Evolutionary conservation across 139 green algal genomes (phyloP).

Genomic region (Penium margaritaceum): DNA sequence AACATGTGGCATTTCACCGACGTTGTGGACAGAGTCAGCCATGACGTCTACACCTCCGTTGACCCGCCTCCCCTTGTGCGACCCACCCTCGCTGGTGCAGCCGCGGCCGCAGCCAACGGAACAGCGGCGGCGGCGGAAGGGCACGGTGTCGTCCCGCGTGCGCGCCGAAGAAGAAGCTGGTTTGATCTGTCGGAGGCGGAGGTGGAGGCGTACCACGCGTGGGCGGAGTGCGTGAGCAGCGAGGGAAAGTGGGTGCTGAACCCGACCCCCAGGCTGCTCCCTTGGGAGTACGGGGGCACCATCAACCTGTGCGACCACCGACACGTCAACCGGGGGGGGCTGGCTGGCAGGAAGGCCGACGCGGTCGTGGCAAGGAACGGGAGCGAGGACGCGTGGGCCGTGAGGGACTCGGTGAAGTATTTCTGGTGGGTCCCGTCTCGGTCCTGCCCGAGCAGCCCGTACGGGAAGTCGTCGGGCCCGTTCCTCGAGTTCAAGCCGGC

Average conservation of each 20-base stretch:
- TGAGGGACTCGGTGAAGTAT: background rate
- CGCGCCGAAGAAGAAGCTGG: conserved; percentile 6
- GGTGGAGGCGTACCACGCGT: background rate
- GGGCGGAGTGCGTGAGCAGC: background rate
- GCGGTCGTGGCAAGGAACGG: background rate
- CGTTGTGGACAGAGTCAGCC: background rate
- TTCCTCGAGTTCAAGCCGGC: background rate
- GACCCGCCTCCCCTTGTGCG: too few species aligned
- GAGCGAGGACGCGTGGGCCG: background rate
- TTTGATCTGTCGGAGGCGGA: background rate
- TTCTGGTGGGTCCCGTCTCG: background rate
- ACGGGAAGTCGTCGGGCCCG: background rate
- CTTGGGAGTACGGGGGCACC: background rate
- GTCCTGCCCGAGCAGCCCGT: background rate
- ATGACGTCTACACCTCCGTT: conserved; percentile 1
- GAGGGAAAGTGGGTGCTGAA: background rate
- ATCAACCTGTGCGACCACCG: conserved; percentile 10
- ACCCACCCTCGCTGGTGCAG: too few species aligned
- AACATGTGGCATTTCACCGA: conserved; percentile 1
- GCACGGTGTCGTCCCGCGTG: background rate
- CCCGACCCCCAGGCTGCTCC: background rate
- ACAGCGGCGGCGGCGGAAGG: background rate
- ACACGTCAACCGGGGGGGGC: background rate
- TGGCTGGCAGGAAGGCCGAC: background rate
- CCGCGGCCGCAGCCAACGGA: background rate